A percentile compares a stretch with the other conserved stretches of the same genome.
These are phyloP conservation scores for Lichtheimia ramosa DNA, from an alignment of 371 early-diverging fungal genomes.

Conservation along the genomic window DNA sequence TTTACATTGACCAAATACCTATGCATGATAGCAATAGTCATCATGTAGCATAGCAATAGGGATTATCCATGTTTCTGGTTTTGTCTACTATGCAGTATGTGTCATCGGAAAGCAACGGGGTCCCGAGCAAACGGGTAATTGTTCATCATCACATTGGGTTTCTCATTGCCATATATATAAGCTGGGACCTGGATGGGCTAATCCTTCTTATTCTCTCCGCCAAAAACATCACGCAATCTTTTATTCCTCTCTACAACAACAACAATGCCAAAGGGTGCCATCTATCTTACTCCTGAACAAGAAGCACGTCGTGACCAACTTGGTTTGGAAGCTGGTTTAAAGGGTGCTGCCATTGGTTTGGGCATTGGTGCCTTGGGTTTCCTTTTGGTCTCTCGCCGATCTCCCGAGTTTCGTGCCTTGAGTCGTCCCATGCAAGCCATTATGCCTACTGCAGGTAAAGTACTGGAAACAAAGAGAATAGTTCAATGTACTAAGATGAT, in stretches of 20 bases:
- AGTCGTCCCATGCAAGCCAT: constrained; percentile 39
- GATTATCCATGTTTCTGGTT: too few species aligned
- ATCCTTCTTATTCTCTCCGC: too few species aligned
- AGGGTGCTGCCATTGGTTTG: constrained; percentile 47
- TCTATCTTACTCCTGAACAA: constrained; percentile 24
- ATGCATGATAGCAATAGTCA: too few species aligned
- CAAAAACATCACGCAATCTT: constrained; percentile 7
- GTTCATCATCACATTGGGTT: too few species aligned
- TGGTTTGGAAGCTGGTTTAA: constrained; percentile 30
- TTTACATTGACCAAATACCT: too few species aligned
- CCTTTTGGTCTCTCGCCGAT: constrained; percentile 28
- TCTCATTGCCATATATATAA: too few species aligned
- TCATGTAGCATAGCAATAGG: too few species aligned
- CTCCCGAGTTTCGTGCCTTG: constrained; percentile 43
- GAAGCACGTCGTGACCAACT: constrained; percentile 25
- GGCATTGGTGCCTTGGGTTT: constrained; percentile 45
- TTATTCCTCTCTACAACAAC: background rate
- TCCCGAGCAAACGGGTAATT: too few species aligned
- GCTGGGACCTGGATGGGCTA: too few species aligned
- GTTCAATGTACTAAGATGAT: background rate
- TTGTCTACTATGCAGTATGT: too few species aligned
- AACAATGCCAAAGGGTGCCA: background rate
- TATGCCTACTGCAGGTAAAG: constrained; percentile 39
- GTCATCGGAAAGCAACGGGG: too few species aligned
- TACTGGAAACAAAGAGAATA: background rate